A percentile compares a stretch with the other conserved stretches of the same genome.
Conservation (phyloP, 169 alveolate species). For the Hepatocystis sp. region DNA sequence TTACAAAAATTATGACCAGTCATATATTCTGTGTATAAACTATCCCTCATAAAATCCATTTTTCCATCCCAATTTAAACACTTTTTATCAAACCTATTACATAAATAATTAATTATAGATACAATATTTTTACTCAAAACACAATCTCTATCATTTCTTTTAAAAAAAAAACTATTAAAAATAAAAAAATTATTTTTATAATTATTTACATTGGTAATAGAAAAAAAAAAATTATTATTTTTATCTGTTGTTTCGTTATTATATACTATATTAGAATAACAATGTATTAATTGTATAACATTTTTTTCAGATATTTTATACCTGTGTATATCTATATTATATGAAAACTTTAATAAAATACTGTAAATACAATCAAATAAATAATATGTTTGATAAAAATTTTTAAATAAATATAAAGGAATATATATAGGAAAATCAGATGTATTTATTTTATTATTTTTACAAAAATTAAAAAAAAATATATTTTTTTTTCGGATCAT, state of each 20-base stretch:
- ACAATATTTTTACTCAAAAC: constrained; percentile 2
- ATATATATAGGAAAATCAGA: constrained; percentile 25
- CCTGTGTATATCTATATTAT: constrained; percentile 7
- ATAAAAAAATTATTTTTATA: constrained; percentile 22
- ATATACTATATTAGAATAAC: too few relatives aligned
- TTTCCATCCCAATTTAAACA: not conserved
- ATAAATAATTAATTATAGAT: constrained; percentile 5
- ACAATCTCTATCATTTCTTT: constrained; percentile 4
- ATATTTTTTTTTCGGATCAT: constrained; percentile 36
- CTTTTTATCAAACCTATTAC: constrained; percentile 3
- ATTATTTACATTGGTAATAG: not conserved
- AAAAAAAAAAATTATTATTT: too few relatives aligned
- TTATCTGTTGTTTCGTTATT: too few relatives aligned
- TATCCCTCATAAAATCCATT: too few relatives aligned
- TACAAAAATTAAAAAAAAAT: constrained; percentile 20
- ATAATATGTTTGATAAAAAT: constrained; percentile 32
- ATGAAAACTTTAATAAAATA: constrained; percentile 8
- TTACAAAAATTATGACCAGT: too few relatives aligned
- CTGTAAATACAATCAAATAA: constrained; percentile 21
- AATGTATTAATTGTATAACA: too few relatives aligned
- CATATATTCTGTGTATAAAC: too few relatives aligned
- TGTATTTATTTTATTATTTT: constrained; percentile 8
- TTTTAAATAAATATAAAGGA: constrained; percentile 22
- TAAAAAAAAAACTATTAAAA: constrained; percentile 2
- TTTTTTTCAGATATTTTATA: not conserved